Conservation (phyloP, 2,329 filamentous ascomycete genomes). For the Ophiocordyceps unilateralis region DNA sequence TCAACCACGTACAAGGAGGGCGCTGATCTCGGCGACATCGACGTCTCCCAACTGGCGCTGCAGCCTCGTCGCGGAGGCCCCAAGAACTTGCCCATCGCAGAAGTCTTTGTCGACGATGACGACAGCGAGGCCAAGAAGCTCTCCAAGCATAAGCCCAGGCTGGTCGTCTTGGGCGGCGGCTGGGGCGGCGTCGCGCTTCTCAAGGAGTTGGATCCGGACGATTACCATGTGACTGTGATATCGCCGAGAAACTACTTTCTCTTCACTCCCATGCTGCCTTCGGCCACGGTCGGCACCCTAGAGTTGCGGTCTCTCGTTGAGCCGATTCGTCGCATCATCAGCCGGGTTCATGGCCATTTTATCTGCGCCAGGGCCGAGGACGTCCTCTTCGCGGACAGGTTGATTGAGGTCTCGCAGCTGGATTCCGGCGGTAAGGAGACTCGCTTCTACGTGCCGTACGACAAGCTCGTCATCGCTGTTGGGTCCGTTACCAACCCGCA, state of each 20-base stretch:
- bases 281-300: constrained; percentile 87
- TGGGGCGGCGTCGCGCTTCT: constrained; percentile 89
- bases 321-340: constrained; percentile 72
- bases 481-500: constrained; percentile 89
- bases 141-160: constrained; percentile 73
- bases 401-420: constrained; percentile 69
- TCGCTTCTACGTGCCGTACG: constrained; percentile 88
- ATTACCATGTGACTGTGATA: constrained; percentile 91
- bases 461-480: constrained; percentile 86
- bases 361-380: constrained; percentile 74
- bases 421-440: constrained; percentile 55
- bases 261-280: constrained; percentile 95
- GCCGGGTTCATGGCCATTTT: constrained; percentile 70
- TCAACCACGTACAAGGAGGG: constrained; percentile 74
- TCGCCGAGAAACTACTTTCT: constrained; percentile 94
- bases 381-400: constrained; percentile 78
- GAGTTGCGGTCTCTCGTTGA: constrained; percentile 85
- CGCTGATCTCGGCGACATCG: constrained; percentile 49
- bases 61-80: constrained; percentile 70
- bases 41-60: constrained; percentile 71
- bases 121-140: constrained; percentile 52
- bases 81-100: constrained; percentile 86
- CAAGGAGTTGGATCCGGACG: constrained; percentile 75
- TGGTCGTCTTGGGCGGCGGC: constrained; percentile 84
- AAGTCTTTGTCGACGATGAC: constrained; percentile 77